Evolutionary conservation across 2,329 filamentous ascomycete genomes (phyloP).

Genomic region (Pyricularia pennisetigena): DNA sequence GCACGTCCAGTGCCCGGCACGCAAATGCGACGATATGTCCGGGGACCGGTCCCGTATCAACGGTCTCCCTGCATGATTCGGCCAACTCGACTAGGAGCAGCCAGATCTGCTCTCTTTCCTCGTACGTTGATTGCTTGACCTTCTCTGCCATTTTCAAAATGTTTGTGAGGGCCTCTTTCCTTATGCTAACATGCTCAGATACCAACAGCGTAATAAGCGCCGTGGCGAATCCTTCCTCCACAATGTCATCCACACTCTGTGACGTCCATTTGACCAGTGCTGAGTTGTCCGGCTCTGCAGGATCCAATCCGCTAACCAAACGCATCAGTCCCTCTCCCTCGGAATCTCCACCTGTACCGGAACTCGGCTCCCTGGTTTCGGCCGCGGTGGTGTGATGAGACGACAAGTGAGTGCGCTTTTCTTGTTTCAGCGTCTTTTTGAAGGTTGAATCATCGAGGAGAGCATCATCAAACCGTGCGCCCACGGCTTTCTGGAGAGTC

Average conservation of each 20-base stretch:
- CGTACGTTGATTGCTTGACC: conserved; percentile 58
- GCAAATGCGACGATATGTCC: conserved; percentile 71
- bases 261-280: conserved; percentile 56
- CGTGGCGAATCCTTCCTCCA: conserved; percentile 66
- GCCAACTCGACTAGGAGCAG: conserved; percentile 70
- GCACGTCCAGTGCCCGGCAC: conserved; percentile 55
- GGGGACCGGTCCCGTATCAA: conserved; percentile 52
- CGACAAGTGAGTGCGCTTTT: neutral
- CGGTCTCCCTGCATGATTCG: conserved; percentile 53
- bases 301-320: neutral
- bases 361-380: neutral
- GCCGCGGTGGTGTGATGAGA: neutral
- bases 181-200: conserved; percentile 64
- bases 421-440: neutral
- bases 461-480: neutral
- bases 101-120: conserved; percentile 69
- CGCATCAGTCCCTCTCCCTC: neutral
- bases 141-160: conserved; percentile 55
- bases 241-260: conserved; percentile 67
- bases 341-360: neutral
- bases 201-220: conserved; percentile 66
- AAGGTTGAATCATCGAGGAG: neutral
- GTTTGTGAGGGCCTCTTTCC: conserved; percentile 65
- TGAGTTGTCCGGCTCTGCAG: conserved; percentile 37
- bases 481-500: neutral